Evolutionary conservation across 192 early-diverging fungal species (phyloP).

Genomic region (Dissophora ornata): DNA sequence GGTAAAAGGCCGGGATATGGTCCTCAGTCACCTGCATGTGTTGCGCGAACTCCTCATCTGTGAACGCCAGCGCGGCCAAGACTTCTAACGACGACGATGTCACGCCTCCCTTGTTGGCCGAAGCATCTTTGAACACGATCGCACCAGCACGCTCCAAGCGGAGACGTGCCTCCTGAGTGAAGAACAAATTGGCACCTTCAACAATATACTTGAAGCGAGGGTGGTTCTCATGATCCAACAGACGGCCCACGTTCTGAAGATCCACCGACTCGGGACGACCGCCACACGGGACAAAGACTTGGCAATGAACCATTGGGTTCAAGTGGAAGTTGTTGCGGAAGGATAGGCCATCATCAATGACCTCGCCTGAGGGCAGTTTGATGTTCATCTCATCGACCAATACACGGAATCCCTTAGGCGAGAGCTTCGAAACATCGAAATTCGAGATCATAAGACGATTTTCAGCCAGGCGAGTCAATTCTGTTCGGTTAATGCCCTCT

Average conservation of each 20-base stretch:
- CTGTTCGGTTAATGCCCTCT: constrained; percentile 88
- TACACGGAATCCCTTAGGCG: constrained; percentile 89
- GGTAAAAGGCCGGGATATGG: constrained; percentile 87
- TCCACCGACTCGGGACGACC: constrained; percentile 97
- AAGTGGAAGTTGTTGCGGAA: constrained; percentile 99
- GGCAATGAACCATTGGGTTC: constrained; percentile 79
- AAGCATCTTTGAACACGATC: constrained; percentile 97
- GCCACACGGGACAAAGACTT: constrained; percentile 97
- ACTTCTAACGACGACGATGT: constrained; percentile 98
- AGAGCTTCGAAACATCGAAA: constrained; percentile 87
- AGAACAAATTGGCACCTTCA: constrained; percentile 99
- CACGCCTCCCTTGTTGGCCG: constrained; percentile 99
- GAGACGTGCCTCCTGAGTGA: constrained; percentile 98
- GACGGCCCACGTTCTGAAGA: constrained; percentile 83
- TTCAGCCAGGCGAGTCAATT: constrained; percentile 85
- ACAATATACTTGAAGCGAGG: constrained; percentile 99
- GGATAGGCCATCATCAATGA: constrained; percentile 87
- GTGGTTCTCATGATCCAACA: constrained; percentile 83
- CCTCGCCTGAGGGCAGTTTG: constrained; percentile 85
- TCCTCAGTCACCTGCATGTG: constrained; percentile 91
- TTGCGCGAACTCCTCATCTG: constrained; percentile 88
- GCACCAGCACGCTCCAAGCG: constrained; percentile 94
- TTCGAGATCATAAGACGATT: constrained; percentile 86
- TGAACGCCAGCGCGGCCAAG: constrained; percentile 93
- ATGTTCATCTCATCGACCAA: constrained; percentile 93